These are phyloP conservation scores for Diaporthe helianthi DNA, from an alignment of 2,329 filamentous ascomycete species.

Conservation along the genomic window DNA sequence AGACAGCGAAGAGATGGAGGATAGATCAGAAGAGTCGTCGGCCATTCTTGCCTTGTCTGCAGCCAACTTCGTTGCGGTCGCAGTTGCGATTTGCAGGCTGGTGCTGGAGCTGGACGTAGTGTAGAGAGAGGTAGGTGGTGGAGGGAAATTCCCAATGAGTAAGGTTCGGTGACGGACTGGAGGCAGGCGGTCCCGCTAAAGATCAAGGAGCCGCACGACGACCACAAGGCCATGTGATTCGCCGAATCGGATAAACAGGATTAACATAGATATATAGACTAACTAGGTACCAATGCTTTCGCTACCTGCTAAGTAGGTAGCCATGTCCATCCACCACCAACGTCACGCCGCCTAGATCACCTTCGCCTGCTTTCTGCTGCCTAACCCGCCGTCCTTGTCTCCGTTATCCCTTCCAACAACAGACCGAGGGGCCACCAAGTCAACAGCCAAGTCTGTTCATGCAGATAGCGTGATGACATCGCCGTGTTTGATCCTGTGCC, in stretches of 20 bases:
- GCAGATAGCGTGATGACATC: not conserved
- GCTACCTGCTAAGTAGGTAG: no score
- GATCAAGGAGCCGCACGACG: slow-evolving; percentile 28
- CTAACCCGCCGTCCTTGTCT: slow-evolving; percentile 8
- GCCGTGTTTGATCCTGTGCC: not conserved
- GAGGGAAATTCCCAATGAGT: slow-evolving; percentile 37
- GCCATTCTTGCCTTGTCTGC: slow-evolving; percentile 53
- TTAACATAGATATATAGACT: slow-evolving; percentile 26
- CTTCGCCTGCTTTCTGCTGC: slow-evolving; percentile 1
- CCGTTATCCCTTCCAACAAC: not conserved
- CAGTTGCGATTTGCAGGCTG: slow-evolving; percentile 6
- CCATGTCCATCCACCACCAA: slow-evolving; percentile 5
- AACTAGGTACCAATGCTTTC: slow-evolving; percentile 14
- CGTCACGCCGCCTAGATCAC: not conserved
- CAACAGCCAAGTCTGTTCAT: not conserved
- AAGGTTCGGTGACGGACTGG: slow-evolving; percentile 31
- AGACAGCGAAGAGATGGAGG: slow-evolving; percentile 56
- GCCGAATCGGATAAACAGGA: slow-evolving; percentile 29
- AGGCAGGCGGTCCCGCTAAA: slow-evolving; percentile 25
- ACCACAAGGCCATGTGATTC: slow-evolving; percentile 30
- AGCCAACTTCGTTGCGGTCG: slow-evolving; percentile 24
- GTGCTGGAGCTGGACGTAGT: no score
- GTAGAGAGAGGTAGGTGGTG: slow-evolving; percentile 37
- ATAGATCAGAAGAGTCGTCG: slow-evolving; percentile 69
- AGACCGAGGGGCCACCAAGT: not conserved